Evolutionary conservation across 495 filamentous ascomycete species (phyloP).

Genomic region (Mytilinidion resinicola): DNA sequence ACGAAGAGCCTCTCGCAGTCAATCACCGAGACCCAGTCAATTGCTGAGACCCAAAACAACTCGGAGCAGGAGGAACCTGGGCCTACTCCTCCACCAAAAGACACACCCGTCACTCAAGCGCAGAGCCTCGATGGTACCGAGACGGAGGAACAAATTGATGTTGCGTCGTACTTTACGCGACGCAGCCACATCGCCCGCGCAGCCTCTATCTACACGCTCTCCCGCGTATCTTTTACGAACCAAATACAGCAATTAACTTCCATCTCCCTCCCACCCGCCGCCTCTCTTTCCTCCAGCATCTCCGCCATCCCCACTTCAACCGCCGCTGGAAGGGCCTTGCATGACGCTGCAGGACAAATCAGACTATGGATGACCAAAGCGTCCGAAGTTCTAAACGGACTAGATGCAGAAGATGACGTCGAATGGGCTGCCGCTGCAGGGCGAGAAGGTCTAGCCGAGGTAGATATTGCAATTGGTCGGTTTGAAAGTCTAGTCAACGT

Average conservation of each 20-base stretch:
- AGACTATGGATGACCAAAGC: constrained; percentile 87
- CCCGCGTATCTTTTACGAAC: constrained; percentile 79
- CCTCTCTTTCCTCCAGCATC: constrained; percentile 71
- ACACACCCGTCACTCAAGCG: constrained; percentile 42
- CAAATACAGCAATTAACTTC: constrained; percentile 84
- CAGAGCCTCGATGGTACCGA: constrained; percentile 31
- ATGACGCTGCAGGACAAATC: constrained; percentile 82
- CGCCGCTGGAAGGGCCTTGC: constrained; percentile 68
- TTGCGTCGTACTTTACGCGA: constrained; percentile 49
- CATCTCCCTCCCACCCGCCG: constrained; percentile 76
- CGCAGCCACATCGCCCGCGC: constrained; percentile 45
- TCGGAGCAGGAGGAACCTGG: neutral
- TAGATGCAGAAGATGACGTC: constrained; percentile 92
- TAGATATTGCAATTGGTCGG: constrained; percentile 75
- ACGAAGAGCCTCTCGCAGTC: constrained; percentile 47
- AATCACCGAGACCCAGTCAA: constrained; percentile 8
- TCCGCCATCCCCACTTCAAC: constrained; percentile 74
- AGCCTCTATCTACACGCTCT: constrained; percentile 81
- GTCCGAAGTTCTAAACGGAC: constrained; percentile 70
- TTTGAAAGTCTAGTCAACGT: constrained; percentile 85
- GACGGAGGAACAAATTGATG: constrained; percentile 37
- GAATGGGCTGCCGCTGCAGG: constrained; percentile 95
- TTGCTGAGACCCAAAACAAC: neutral
- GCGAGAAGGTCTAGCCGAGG: constrained; percentile 79
- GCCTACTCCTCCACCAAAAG: constrained; percentile 35